Conservation (phyloP, 768 basidiomycete genomes). For the Russula virescens region DNA sequence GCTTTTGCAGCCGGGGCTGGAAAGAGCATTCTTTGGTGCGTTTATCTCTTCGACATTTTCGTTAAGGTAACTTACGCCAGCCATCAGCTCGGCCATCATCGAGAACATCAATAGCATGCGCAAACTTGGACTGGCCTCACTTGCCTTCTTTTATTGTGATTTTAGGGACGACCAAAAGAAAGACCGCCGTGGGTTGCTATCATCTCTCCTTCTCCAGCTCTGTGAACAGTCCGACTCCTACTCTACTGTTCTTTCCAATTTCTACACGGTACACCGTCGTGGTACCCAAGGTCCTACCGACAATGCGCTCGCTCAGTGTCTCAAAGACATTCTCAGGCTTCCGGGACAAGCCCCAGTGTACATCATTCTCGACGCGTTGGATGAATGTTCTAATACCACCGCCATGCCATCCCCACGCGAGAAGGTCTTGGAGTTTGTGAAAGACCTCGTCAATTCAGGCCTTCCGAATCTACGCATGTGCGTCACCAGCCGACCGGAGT, state of each 20-base stretch:
- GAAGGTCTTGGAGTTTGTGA: background rate
- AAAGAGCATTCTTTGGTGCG: slow-evolving; percentile 5
- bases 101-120: background rate
- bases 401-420: background rate
- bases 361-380: slow-evolving; percentile 6
- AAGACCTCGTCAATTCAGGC: background rate
- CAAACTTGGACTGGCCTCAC: background rate
- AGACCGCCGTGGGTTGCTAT: background rate
- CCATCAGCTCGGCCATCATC: slow-evolving; percentile 1
- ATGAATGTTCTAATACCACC: background rate
- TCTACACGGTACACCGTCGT: background rate
- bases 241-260: background rate
- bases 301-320: background rate
- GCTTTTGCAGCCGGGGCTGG: background rate
- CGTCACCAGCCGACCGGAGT: background rate
- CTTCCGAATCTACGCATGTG: background rate
- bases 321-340: background rate
- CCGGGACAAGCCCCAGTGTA: background rate
- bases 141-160: slow-evolving; percentile 5
- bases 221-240: background rate
- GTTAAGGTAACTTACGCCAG: background rate
- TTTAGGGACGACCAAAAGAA: slow-evolving; percentile 8
- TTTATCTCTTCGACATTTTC: background rate
- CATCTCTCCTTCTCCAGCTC: slow-evolving; percentile 5
- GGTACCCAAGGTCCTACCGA: background rate